Base-by-base conservation (phyloP, 768 basidiomycete genomes). In the Rhodotorula paludigena region DNA sequence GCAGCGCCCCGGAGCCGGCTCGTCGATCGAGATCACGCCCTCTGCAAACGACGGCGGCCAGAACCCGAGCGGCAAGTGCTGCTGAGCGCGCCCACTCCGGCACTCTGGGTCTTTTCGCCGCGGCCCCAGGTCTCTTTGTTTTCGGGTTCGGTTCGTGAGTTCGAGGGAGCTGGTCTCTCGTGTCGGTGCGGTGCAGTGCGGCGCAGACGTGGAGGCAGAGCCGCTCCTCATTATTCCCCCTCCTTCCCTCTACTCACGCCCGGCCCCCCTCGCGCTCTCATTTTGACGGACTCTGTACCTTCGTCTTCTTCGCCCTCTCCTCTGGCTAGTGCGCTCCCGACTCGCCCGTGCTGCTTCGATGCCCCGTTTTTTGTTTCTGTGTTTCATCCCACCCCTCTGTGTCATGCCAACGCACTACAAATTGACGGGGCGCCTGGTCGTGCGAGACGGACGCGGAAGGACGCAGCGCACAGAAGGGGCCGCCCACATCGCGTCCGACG, bases 11-110 rank as follows among this genome's bases (percentile, higher is more conserved):
- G 81, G 83, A 28, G 74, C 73, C 14, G 90, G 89, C 63, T 87
- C 90, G 78, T 90, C 87, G 63, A 88, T 98, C 80, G 87, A 84
- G 41, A 89, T 98, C 67, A 85, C 85, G 45, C 87, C 85, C n/a
- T 88, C 84, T 25, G 75, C 77, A 33, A 80, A 81, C 66, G 80
- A 80, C 58, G 78, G 79, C 66, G 77, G 78, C 66, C 78, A 79
- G 58, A 73, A 75, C 52, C 78, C 78, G 65, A 79, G 80, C 69
- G 62, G 64, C 21, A 65, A 65, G 58, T 83, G 81, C 78, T 81
- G 74, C 63, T 72, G 63, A 64, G 57, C 60, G 25, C 20, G n/a
- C n/a, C n/a, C n/a, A n/a, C n/a, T n/a, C n/a, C n/a, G 35, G 33
- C 30, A 7, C 25, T 30, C 11, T 16, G 18, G 9, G 16, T 35